Percentiles rank a stretch among this genome's conserved stretches.
These are phyloP conservation scores for Spathaspora boniae DNA, from an alignment of 805 yeast genomes.

Conservation along the genomic window DNA sequence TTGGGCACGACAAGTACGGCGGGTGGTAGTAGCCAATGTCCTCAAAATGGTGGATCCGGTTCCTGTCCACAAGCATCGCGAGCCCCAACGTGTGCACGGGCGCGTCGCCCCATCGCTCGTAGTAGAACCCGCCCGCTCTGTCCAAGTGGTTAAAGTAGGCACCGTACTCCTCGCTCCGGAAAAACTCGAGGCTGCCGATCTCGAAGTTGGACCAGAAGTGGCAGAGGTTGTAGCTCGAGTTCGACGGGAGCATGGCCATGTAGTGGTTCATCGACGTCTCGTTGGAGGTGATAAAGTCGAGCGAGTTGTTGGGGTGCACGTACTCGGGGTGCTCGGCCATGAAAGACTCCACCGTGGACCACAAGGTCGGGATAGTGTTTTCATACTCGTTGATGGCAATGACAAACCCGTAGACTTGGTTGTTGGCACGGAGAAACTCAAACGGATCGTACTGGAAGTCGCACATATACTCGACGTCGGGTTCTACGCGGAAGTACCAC, in stretches of 20 bases:
- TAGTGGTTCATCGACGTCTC: conserved; percentile 29
- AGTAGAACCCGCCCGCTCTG: conserved; percentile 49
- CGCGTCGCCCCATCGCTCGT: conserved; percentile 62
- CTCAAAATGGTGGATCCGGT: conserved; percentile 41
- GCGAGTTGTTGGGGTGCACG: conserved; percentile 45
- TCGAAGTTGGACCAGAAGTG: conserved; percentile 69
- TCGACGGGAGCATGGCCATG: conserved; percentile 16
- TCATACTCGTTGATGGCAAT: conserved; percentile 50
- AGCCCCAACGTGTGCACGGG: conserved; percentile 43
- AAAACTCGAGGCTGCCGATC: conserved; percentile 49
- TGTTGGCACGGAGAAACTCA: conserved; percentile 35
- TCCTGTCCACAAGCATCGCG: conserved; percentile 30
- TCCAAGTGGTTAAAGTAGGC: conserved; percentile 46
- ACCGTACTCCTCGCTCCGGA: conserved; percentile 44
- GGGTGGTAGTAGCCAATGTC: conserved; percentile 43
- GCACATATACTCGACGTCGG: conserved; percentile 53
- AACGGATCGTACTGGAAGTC: conserved; percentile 58
- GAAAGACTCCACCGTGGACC: conserved; percentile 47
- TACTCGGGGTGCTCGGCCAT: conserved; percentile 42
- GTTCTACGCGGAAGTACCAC: conserved; percentile 62
- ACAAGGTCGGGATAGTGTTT: conserved; percentile 49
- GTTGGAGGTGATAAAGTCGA: conserved; percentile 43
- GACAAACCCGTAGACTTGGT: conserved; percentile 49
- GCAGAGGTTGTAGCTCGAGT: conserved; percentile 47
- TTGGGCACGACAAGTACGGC: conserved; percentile 42